Evolutionary conservation across 108 stramenopile genomes (phyloP).

Genomic region (Pelagomonas calceolata): DNA sequence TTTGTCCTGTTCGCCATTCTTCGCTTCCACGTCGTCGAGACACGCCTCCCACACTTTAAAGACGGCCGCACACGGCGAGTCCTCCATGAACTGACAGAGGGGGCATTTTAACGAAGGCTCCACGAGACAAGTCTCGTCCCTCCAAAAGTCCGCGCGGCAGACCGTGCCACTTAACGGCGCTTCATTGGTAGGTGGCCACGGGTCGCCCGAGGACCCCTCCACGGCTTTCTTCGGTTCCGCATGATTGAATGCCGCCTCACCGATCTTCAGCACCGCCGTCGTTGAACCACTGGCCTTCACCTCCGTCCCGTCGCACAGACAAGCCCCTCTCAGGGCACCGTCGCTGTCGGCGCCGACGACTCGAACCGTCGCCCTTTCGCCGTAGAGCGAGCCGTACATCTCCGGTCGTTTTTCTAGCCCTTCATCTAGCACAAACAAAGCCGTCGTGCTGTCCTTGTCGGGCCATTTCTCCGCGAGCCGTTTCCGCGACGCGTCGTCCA

Average conservation of each 20-base stretch:
- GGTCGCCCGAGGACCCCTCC: no score
- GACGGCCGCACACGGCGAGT: not conserved
- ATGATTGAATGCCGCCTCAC: not conserved
- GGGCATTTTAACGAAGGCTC: not conserved
- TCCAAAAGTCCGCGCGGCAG: not conserved
- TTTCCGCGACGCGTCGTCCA: not conserved
- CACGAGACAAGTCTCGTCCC: not conserved
- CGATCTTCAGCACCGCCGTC: not conserved
- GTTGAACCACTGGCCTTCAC: not conserved
- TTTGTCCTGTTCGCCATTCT: not conserved
- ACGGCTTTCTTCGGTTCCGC: not conserved
- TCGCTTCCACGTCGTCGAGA: not conserved
- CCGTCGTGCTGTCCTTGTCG: no score
- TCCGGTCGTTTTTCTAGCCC: not conserved
- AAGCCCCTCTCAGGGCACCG: no score
- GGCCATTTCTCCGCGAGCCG: not conserved
- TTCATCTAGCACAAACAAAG: no score
- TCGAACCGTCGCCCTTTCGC: not conserved
- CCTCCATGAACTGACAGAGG: not conserved
- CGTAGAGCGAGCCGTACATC: not conserved
- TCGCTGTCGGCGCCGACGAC: not conserved
- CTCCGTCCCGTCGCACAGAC: no score
- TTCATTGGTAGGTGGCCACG: no score
- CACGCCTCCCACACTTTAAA: not conserved
- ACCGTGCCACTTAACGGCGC: not conserved